phyloP scores from a whole-genome alignment of 2,329 filamentous ascomycete species.

The Aureobasidium namibiae region DNA sequence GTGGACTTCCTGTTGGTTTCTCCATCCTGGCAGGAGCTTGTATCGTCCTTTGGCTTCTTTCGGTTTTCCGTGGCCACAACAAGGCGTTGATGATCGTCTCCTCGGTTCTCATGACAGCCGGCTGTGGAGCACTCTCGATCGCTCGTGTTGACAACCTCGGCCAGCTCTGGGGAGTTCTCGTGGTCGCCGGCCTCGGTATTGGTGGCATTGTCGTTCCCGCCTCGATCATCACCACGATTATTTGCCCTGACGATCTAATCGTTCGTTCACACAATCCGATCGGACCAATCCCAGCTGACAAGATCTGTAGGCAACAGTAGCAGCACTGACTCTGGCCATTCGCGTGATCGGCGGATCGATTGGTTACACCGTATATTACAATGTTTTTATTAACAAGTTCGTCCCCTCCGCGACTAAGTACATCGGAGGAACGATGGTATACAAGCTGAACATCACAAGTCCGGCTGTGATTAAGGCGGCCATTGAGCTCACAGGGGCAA shows the following conservation, averaged over 20 bases:
- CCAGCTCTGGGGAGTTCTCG: conserved; percentile 49
- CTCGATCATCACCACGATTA: conserved; percentile 57
- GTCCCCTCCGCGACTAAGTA: conserved; percentile 36
- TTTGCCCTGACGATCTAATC: no score
- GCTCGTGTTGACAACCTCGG: conserved; percentile 26
- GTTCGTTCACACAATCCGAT: no score
- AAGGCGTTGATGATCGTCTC: conserved; percentile 52
- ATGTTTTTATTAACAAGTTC: conserved; percentile 44
- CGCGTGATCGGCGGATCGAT: conserved; percentile 60
- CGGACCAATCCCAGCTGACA: no score
- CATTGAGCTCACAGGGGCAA: conserved; percentile 46
- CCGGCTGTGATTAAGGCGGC: conserved; percentile 39
- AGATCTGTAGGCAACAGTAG: conserved; percentile 61
- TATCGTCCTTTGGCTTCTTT: conserved; percentile 50
- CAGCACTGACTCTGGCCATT: conserved; percentile 60
- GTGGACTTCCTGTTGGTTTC: conserved; percentile 57
- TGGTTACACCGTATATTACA: conserved; percentile 41
- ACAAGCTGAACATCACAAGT: conserved; percentile 43
- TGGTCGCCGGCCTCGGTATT: conserved; percentile 55
- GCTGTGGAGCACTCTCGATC: conserved; percentile 26
- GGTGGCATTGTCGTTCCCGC: conserved; percentile 61
- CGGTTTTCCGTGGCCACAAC: conserved; percentile 50
- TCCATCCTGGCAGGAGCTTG: conserved; percentile 54
- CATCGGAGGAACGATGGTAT: conserved; percentile 44
- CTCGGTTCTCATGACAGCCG: conserved; percentile 57